Conservation (phyloP, 164 flowering plant genomes). For the Sedum album region DNA sequence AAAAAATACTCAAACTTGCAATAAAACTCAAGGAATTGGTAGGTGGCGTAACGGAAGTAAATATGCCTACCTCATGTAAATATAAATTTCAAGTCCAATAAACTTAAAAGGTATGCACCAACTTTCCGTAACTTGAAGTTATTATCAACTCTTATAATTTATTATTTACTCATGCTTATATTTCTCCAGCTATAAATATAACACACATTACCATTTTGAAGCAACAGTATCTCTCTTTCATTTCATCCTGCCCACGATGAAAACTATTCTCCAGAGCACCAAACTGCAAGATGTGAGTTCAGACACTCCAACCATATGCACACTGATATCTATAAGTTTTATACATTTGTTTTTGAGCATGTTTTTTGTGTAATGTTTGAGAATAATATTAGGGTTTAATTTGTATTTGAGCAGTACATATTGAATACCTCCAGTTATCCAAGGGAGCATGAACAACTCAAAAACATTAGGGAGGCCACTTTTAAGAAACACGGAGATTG, state of each 20-base stretch:
- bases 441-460: slow-evolving; percentile 37
- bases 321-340: background rate
- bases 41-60: no score
- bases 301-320: background rate
- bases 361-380: no score
- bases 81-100: no score
- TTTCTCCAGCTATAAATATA: background rate
- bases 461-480: slow-evolving; percentile 28
- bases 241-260: background rate
- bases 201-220: background rate
- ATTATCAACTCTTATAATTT: no score
- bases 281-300: slow-evolving; percentile 2
- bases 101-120: no score
- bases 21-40: no score
- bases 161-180: no score
- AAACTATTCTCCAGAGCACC: slow-evolving; percentile 6
- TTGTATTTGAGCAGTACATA: slow-evolving; percentile 21
- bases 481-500: slow-evolving; percentile 7
- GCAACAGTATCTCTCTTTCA: background rate
- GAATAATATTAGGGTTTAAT: no score
- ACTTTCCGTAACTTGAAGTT: no score
- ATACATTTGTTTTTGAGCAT: no score
- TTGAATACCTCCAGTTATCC: slow-evolving; percentile 26
- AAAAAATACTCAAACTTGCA: no score
- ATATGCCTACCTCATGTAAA: no score